Evolutionary conservation across 805 yeast genomes (phyloP).

Genomic region (Barnettozyma botsteinii): DNA sequence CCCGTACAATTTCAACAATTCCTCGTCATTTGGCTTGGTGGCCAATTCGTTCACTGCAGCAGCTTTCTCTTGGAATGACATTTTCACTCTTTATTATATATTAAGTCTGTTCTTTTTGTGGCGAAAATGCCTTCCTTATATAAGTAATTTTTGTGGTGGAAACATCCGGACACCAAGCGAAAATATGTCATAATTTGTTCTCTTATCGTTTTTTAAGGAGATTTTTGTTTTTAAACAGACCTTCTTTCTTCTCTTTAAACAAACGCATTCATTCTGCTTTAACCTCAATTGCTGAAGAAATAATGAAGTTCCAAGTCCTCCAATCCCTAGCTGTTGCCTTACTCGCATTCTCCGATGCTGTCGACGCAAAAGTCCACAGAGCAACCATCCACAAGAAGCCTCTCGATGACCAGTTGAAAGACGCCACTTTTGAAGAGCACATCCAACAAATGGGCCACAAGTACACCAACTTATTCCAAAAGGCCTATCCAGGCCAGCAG

Average conservation of each 20-base stretch:
- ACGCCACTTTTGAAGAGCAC: constrained; percentile 46
- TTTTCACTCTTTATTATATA: neutral
- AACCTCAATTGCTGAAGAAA: too few relatives aligned
- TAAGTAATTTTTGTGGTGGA: neutral
- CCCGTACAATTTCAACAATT: constrained; percentile 81
- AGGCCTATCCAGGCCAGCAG: constrained; percentile 34
- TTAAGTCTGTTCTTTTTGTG: too few relatives aligned
- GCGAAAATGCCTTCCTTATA: neutral
- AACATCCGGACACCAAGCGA: neutral
- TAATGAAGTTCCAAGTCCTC: constrained; percentile 22
- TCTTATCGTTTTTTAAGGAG: too few relatives aligned
- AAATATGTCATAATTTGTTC: too few relatives aligned
- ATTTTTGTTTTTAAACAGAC: neutral
- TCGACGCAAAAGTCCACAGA: constrained; percentile 46
- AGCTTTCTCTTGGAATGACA: constrained; percentile 37
- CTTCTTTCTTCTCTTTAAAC: neutral
- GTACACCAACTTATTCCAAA: constrained; percentile 47
- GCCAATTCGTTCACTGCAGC: constrained; percentile 70
- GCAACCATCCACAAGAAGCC: constrained; percentile 58
- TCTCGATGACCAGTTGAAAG: constrained; percentile 49
- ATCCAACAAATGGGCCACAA: constrained; percentile 54
- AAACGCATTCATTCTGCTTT: too few relatives aligned
- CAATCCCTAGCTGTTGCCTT: constrained; percentile 21
- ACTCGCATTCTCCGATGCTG: constrained; percentile 37
- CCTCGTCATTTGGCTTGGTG: constrained; percentile 79